A percentile compares a stretch with the other conserved stretches of the same genome.
These are phyloP conservation scores for Erigeron canadensis DNA, from an alignment of 129 eudicot genomes.

Conservation along the genomic window DNA sequence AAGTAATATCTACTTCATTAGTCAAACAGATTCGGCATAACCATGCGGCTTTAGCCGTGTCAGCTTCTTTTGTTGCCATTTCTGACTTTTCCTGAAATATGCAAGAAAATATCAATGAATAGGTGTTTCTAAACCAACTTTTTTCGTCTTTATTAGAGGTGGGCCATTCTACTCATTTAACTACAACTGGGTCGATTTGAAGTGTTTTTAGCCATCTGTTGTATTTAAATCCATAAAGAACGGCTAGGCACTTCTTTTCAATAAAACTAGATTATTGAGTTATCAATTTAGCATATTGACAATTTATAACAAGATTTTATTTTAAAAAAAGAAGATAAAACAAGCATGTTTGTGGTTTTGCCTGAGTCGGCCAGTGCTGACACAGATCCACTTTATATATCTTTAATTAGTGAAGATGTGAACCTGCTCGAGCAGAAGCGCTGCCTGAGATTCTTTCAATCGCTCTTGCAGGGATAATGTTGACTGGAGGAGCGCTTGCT, in stretches of 20 bases:
- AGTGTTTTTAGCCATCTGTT: background rate
- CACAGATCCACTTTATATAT: background rate
- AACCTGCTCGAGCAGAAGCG: conserved; percentile 95
- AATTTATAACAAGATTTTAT: too few species aligned
- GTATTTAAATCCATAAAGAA: background rate
- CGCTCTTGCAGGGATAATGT: conserved; percentile 86
- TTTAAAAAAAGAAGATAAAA: background rate
- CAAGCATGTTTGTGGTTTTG: background rate
- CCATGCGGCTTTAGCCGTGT: conserved; percentile 97
- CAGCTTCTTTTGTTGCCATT: conserved; percentile 85
- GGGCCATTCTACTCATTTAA: background rate
- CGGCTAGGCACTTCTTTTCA: background rate
- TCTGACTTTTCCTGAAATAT: conserved; percentile 77
- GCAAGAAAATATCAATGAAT: background rate
- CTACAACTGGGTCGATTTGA: background rate
- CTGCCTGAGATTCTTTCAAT: conserved; percentile 83
- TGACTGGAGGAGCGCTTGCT: conserved; percentile 68
- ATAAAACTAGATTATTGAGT: background rate
- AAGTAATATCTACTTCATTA: conserved; percentile 71
- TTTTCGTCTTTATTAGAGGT: background rate
- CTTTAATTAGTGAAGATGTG: conserved; percentile 10
- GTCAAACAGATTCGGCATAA: conserved; percentile 80
- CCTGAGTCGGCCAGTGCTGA: background rate
- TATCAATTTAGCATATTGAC: background rate
- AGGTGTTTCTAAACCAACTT: background rate